Base-by-base conservation (phyloP, 257 asterid species). In the Solanum lycopersicoides region DNA sequence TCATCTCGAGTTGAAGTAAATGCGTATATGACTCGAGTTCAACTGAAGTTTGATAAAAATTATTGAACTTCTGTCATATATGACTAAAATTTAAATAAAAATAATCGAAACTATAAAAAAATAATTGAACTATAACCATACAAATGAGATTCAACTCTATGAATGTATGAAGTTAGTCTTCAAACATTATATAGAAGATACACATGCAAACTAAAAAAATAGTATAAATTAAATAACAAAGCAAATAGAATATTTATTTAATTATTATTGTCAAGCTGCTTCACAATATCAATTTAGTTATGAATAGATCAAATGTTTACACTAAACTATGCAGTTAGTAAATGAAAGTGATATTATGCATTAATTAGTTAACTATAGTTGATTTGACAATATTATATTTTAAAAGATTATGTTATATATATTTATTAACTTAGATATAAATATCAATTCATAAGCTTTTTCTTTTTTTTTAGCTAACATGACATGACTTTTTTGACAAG, bases 1-100 rank as follows among this genome's bases (percentile, higher is more conserved):
- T 66, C 10, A 12, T 25, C 3, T 66, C 1, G 1, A 28, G 21
- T 68, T 18, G 6, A 30, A 68, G 21, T 68, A 30, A 0, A 30
- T 68, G 6, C 1, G 28, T 30, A 6, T 30, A 30, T 1, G 0
- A 28, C 4, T 68, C 11, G 12, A 65, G 18, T 66, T 25, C 4
- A 25, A 30, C 0, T 60, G 0, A 21, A 60, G 0, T 60, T n/a
- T 56, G 3, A 23, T 13, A 21, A 60, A 60, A 23, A 10, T 2
- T 10, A 60, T 23, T 3, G 1, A 60, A 23, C 28, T 63, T 63
- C 0, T 4, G 1, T 0, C 3, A 63, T n/a, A 11, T n/a, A 63
- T n/a, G 0, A 63, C 15, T 11, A n/a, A 23, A n/a, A 4, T n/a
- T n/a, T 4, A 63, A 63, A n/a, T n/a, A n/a, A 63, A n/a, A 63